A percentile compares a stretch with the other conserved stretches of the same genome.
phyloP scores from a whole-genome alignment of 208 protist species.

The Blechomonas ayalai region DNA sequence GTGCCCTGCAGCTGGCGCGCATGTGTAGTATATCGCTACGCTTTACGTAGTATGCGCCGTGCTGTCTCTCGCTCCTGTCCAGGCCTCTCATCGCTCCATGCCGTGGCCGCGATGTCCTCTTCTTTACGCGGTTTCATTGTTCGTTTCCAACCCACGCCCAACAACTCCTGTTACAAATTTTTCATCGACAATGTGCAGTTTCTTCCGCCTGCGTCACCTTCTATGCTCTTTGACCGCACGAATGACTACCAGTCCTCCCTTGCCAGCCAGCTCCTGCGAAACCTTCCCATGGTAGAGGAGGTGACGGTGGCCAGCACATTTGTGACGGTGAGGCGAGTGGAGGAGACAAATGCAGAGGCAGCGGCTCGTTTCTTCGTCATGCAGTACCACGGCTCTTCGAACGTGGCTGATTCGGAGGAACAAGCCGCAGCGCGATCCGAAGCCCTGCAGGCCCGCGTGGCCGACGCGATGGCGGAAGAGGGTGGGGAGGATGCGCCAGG shows the following conservation, averaged over 20 bases:
- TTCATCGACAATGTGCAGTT: slow-evolving; percentile 61
- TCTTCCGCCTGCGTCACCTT: slow-evolving; percentile 33
- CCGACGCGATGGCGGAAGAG: slow-evolving; percentile 11
- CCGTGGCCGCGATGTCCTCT: background rate
- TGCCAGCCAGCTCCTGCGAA: slow-evolving; percentile 50
- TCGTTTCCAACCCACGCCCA: slow-evolving; percentile 75
- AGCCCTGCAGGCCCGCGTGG: slow-evolving; percentile 38
- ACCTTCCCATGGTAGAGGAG: slow-evolving; percentile 85
- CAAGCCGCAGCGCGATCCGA: slow-evolving; percentile 32
- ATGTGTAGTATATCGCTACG: too few species aligned
- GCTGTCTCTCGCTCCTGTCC: too few species aligned
- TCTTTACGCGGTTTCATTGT: slow-evolving; percentile 42
- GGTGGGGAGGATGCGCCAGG: background rate
- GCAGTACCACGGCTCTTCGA: slow-evolving; percentile 26
- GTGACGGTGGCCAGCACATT: slow-evolving; percentile 71
- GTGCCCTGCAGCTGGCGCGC: too few species aligned
- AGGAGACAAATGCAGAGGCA: slow-evolving; percentile 36
- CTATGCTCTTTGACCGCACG: slow-evolving; percentile 66
- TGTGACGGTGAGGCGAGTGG: slow-evolving; percentile 75
- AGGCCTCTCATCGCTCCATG: too few species aligned
- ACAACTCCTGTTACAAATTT: slow-evolving; percentile 83
- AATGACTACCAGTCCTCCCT: slow-evolving; percentile 78
- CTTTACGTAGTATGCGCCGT: too few species aligned
- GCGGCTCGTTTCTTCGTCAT: slow-evolving; percentile 62
- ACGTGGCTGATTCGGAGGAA: background rate